These are phyloP conservation scores for Lavandula angustifolia DNA, from an alignment of 257 asterid genomes.

Conservation along the genomic window DNA sequence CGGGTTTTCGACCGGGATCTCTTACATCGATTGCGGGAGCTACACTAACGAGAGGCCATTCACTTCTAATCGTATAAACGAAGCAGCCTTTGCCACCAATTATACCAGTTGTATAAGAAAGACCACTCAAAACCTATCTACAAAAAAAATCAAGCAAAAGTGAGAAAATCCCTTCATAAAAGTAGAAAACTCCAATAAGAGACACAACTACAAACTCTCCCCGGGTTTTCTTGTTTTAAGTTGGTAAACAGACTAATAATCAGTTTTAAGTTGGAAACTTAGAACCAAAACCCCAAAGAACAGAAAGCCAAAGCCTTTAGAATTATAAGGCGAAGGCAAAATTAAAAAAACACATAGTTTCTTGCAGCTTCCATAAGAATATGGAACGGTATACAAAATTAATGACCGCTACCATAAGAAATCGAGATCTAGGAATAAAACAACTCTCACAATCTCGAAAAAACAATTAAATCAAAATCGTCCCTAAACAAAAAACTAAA, in stretches of 20 bases:
- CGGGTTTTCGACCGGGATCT: conserved; percentile 43
- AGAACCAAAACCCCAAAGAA: background rate
- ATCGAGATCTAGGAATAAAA: background rate
- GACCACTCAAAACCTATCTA: conserved; percentile 32
- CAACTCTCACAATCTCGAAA: background rate
- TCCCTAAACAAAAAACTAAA: background rate
- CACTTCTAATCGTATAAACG: background rate
- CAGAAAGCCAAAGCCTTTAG: background rate
- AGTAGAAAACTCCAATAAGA: background rate
- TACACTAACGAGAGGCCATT: conserved; percentile 48
- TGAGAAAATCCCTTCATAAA: background rate
- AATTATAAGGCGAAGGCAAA: no score
- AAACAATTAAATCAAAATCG: background rate
- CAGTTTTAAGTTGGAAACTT: background rate
- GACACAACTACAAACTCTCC: background rate
- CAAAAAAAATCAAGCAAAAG: conserved; percentile 33
- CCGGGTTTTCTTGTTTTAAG: background rate
- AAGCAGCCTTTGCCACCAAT: conserved; percentile 22
- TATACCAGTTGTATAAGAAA: conserved; percentile 20
- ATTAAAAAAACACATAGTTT: no score
- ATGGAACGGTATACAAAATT: no score
- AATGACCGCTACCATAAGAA: background rate
- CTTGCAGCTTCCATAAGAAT: background rate
- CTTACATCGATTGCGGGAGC: conserved; percentile 44
- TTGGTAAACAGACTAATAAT: background rate